A percentile compares a stretch with the other conserved stretches of the same genome.
Evolutionary conservation across 2,329 filamentous ascomycete species (phyloP).

Genomic region (Aspergillus ustus): DNA sequence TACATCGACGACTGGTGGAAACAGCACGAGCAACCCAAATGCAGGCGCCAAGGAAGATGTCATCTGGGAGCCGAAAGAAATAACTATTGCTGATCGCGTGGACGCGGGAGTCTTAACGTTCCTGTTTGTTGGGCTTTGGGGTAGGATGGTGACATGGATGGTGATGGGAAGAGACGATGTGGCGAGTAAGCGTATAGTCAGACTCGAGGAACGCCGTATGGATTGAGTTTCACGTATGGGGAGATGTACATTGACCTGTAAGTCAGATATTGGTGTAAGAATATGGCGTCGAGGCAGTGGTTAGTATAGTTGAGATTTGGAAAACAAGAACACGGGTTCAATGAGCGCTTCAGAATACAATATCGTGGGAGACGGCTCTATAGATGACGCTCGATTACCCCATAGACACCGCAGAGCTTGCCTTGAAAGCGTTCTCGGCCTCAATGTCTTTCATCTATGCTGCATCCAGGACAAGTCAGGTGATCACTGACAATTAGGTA

Average conservation of each 20-base stretch:
- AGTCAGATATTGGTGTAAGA: not conserved
- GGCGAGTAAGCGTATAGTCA: no score
- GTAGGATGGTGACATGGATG: constrained; percentile 38
- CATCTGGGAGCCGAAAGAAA: constrained; percentile 17
- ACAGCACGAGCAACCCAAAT: constrained; percentile 42
- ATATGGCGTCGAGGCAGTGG: not conserved
- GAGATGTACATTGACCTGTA: no score
- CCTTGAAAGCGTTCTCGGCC: no score
- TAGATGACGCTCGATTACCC: no score
- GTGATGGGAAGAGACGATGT: constrained; percentile 27
- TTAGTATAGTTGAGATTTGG: not conserved
- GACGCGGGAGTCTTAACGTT: constrained; percentile 46
- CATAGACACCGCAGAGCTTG: no score
- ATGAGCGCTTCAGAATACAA: no score
- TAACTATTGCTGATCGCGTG: constrained; percentile 41
- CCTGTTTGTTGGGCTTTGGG: constrained; percentile 33
- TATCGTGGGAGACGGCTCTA: no score
- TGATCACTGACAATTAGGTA: no score
- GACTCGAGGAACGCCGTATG: no score
- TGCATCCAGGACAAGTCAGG: no score
- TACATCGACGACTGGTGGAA: constrained; percentile 60
- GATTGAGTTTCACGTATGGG: no score
- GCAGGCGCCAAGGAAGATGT: constrained; percentile 33
- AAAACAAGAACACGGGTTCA: not conserved
- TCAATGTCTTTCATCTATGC: no score